These are phyloP conservation scores for Penicillium brevicompactum DNA, from an alignment of 2,329 filamentous ascomycete genomes.

Conservation along the genomic window DNA sequence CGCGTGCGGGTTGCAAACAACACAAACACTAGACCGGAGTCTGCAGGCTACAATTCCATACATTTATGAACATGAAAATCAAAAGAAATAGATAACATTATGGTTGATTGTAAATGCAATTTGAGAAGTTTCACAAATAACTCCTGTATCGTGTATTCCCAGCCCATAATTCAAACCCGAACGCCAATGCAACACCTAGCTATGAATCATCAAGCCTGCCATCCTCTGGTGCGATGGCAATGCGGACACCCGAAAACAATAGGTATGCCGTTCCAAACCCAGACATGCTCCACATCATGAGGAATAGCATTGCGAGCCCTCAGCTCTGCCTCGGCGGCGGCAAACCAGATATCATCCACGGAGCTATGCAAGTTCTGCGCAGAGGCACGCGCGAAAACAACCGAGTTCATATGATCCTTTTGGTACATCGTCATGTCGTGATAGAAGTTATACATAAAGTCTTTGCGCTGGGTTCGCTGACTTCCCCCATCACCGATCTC, in stretches of 20 bases:
- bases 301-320: slow-evolving; percentile 28
- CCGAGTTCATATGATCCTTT: slow-evolving; percentile 41
- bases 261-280: slow-evolving; percentile 37
- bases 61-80: no score
- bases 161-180: slow-evolving; percentile 6
- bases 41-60: not conserved
- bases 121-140: not conserved
- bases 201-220: slow-evolving; percentile 31
- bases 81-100: not conserved
- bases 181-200: slow-evolving; percentile 17
- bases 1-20: slow-evolving; percentile 23
- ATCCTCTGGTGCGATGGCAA: slow-evolving; percentile 33
- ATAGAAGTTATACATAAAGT: slow-evolving; percentile 48
- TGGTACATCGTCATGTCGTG: slow-evolving; percentile 40
- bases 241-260: slow-evolving; percentile 40
- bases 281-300: slow-evolving; percentile 38
- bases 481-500: slow-evolving; percentile 46
- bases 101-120: not conserved
- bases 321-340: slow-evolving; percentile 37
- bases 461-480: slow-evolving; percentile 43
- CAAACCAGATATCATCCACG: slow-evolving; percentile 44
- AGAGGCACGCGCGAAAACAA: slow-evolving; percentile 37
- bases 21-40: slow-evolving; percentile 16
- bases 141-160: slow-evolving; percentile 2
- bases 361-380: slow-evolving; percentile 34